Evolutionary conservation across 331 rosid genomes (phyloP).

Genomic region (Cydonia oblonga): DNA sequence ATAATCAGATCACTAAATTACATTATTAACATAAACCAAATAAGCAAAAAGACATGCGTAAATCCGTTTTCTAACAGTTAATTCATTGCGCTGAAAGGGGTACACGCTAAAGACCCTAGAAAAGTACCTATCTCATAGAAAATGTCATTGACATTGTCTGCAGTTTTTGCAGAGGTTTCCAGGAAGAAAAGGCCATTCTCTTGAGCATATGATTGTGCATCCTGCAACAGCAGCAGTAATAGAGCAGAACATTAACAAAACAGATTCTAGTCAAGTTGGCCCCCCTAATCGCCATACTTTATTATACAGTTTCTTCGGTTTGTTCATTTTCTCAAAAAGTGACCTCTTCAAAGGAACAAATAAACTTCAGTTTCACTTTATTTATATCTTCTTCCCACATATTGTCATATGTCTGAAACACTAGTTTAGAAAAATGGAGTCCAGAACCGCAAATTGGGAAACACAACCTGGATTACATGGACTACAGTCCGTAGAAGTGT

Average conservation of each 20-base stretch:
- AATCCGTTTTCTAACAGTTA: background rate
- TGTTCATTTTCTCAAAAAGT: background rate
- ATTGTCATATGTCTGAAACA: background rate
- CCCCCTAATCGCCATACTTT: background rate
- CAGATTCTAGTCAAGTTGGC: background rate
- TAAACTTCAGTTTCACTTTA: background rate
- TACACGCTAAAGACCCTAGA: background rate
- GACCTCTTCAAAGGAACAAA: background rate
- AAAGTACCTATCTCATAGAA: conserved; percentile 48
- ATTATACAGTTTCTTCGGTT: background rate
- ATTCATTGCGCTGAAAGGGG: background rate
- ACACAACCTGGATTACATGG: background rate
- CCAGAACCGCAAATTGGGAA: background rate
- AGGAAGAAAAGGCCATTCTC: conserved; percentile 50
- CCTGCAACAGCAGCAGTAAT: conserved; percentile 19
- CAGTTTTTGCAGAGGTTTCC: conserved; percentile 59
- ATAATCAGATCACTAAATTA: background rate
- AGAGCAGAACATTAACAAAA: conserved; percentile 11
- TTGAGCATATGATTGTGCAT: conserved; percentile 50
- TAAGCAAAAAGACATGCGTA: background rate
- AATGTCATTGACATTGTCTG: conserved; percentile 45
- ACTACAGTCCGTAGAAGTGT: background rate
- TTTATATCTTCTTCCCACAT: background rate
- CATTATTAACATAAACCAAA: background rate
- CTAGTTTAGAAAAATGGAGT: background rate